Evolutionary conservation across 2,329 filamentous ascomycete species (phyloP).

Genomic region (Ascochyta koolunga): DNA sequence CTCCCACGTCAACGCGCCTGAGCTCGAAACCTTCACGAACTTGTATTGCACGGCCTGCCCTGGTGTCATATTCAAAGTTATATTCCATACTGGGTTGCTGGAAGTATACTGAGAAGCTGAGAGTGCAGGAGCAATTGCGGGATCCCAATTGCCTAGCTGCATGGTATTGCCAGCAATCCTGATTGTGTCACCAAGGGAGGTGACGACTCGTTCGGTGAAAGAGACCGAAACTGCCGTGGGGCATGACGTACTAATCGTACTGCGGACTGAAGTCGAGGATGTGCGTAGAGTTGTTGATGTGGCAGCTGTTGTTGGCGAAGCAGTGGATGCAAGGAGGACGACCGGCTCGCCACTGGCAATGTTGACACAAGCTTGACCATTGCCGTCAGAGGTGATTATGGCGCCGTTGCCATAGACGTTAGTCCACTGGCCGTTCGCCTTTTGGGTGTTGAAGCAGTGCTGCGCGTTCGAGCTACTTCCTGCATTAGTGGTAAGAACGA

Average conservation of each 20-base stretch:
- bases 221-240: slow-evolving; percentile 45
- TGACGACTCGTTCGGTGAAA: slow-evolving; percentile 56
- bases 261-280: background rate
- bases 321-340: slow-evolving; percentile 42
- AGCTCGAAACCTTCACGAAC: slow-evolving; percentile 55
- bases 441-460: slow-evolving; percentile 53
- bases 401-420: slow-evolving; percentile 48
- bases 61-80: slow-evolving; percentile 48
- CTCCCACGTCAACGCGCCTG: slow-evolving; percentile 55
- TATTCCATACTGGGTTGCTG: slow-evolving; percentile 56
- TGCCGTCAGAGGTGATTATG: slow-evolving; percentile 48
- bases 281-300: slow-evolving; percentile 16
- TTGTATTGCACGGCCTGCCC: slow-evolving; percentile 53
- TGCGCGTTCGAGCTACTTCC: slow-evolving; percentile 48
- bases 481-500: slow-evolving; percentile 55
- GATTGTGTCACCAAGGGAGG: slow-evolving; percentile 57
- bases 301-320: slow-evolving; percentile 8
- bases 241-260: slow-evolving; percentile 25
- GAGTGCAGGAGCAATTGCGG: slow-evolving; percentile 49
- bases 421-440: slow-evolving; percentile 49
- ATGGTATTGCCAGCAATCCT: slow-evolving; percentile 53
- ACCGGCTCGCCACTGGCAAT: slow-evolving; percentile 54
- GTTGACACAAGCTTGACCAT: slow-evolving; percentile 51
- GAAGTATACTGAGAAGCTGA: slow-evolving; percentile 52
- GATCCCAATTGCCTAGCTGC: slow-evolving; percentile 54